Evolutionary conservation across 164 flowering plant genomes (phyloP), one percentile per base, ranked within the genome.

Genomic region (Litsea cubeba): DNA sequence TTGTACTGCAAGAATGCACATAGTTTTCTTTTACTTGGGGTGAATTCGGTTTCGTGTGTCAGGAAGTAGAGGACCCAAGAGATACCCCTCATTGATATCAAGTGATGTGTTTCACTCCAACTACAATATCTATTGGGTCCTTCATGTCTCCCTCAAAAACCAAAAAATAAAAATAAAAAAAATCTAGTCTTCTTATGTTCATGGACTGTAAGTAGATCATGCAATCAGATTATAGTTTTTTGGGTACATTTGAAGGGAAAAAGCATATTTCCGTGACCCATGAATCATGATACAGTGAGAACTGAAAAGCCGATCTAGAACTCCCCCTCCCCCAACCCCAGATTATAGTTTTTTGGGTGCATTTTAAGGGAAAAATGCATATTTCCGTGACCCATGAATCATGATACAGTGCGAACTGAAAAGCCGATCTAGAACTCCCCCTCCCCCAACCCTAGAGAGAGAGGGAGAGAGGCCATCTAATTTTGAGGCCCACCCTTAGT

Each of bases 1-100:
- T 5, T 70, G 25, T 50, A 22, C 54, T 22, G 51, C 54, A 40
- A 50, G 57, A n/a, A 7, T 12, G 51, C 26, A 20, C 54, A 12
- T 40, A 68, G 71, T 22, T 68, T 46, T 66, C 40, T 26, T 35
- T 66, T 66, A 35, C 69, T 66, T 35, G 32, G 69, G 50, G 71
- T 54, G 60, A n/a, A 51, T 69, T 66, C 66, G 71, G 63, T 66
- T 68, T 66, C 71, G 63, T 54, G 70, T 73, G 23, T 73, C 70
- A 46, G 32, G 25, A 15, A 54, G n/a, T 54, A 20, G 60, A 54
- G n/a, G 7, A 54, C 60, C 60, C n/a, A 54, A 54, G 60, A 54
- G 60, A 54, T 12, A 14, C 60, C 60, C 46, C 17, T 54, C 17
- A 54, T 15, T 20, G 60, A 54, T 20, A 54, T 54, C 60, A 54